Conservation (phyloP, 2,329 filamentous ascomycete genomes). For the Arthrobotrys sinensis region DNA sequence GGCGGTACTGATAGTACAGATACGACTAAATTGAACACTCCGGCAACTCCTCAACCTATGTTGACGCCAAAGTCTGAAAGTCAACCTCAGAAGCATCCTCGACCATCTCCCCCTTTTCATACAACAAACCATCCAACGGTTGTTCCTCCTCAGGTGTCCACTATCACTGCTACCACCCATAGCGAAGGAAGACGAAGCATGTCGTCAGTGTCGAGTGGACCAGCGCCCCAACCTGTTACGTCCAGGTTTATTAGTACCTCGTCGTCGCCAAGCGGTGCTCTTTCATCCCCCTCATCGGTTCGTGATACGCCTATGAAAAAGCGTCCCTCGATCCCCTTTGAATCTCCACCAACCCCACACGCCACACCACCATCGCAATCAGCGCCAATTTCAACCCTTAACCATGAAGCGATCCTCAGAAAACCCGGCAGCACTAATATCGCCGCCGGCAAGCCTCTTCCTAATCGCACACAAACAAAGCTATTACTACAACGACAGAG, state of each 20-base stretch:
- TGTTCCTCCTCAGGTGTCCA: constrained; percentile 54
- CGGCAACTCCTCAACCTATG: constrained; percentile 44
- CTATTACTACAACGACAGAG: constrained; percentile 52
- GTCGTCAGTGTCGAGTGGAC: constrained; percentile 56
- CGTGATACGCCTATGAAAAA: constrained; percentile 54
- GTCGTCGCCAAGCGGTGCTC: constrained; percentile 50
- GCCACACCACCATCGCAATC: constrained; percentile 52
- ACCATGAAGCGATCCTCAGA: constrained; percentile 53
- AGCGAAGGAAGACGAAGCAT: constrained; percentile 55
- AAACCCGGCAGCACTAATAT: constrained; percentile 59
- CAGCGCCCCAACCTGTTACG: constrained; percentile 46
- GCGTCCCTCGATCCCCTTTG: constrained; percentile 43
- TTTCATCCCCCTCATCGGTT: constrained; percentile 56
- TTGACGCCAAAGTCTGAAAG: constrained; percentile 50
- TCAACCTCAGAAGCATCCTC: constrained; percentile 38
- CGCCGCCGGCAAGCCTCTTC: constrained; percentile 52
- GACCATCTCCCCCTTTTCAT: constrained; percentile 55
- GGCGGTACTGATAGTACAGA: constrained; percentile 26
- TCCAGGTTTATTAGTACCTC: constrained; percentile 56
- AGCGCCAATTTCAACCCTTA: constrained; percentile 49
- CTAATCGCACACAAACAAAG: constrained; percentile 59
- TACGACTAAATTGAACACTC: constrained; percentile 51
- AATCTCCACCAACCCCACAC: constrained; percentile 58
- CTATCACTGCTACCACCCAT: constrained; percentile 52
- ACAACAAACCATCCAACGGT: constrained; percentile 53